A percentile compares a stretch with the other conserved stretches of the same genome.
These are phyloP conservation scores for Volvariella volvacea DNA, from an alignment of 1,284 basidiomycete species.

Conservation along the genomic window DNA sequence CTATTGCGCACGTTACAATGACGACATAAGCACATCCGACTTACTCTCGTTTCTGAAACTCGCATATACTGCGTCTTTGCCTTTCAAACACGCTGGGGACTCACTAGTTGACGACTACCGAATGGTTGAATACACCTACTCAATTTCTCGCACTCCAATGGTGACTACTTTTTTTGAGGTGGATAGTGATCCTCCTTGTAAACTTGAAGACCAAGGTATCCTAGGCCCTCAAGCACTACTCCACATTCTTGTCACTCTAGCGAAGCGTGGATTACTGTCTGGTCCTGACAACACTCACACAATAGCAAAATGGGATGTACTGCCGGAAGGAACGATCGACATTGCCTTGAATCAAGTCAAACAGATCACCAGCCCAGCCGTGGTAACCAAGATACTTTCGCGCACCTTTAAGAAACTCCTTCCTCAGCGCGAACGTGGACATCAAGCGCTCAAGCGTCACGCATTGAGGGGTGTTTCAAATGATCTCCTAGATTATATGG, in stretches of 20 bases:
- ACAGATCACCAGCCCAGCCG: conserved; percentile 17
- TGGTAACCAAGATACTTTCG: no score
- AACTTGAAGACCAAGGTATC: conserved; percentile 15
- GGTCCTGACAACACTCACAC: no score
- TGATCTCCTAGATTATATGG: no score
- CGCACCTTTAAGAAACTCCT: no score
- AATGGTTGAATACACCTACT: conserved; percentile 11
- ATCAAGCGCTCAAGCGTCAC: no score
- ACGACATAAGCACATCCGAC: no score
- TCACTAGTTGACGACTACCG: conserved; percentile 7
- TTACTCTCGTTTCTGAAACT: no score
- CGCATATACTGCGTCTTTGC: conserved; percentile 8
- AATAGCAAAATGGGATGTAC: conserved; percentile 13
- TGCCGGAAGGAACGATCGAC: conserved; percentile 14
- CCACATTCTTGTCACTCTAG: conserved; percentile 18
- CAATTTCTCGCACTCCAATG: conserved; percentile 14
- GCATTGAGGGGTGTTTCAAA: no score
- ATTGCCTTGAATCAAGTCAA: conserved; percentile 17
- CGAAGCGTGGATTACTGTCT: conserved; percentile 12
- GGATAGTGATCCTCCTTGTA: conserved; percentile 12
- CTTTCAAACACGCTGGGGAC: conserved; percentile 5
- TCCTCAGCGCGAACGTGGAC: no score
- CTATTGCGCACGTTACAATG: no score
- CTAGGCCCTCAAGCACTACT: conserved; percentile 17
- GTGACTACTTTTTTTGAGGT: conserved; percentile 11